Conservation (phyloP, 305 asterid genomes). For the Solanum aculeatissimum region DNA sequence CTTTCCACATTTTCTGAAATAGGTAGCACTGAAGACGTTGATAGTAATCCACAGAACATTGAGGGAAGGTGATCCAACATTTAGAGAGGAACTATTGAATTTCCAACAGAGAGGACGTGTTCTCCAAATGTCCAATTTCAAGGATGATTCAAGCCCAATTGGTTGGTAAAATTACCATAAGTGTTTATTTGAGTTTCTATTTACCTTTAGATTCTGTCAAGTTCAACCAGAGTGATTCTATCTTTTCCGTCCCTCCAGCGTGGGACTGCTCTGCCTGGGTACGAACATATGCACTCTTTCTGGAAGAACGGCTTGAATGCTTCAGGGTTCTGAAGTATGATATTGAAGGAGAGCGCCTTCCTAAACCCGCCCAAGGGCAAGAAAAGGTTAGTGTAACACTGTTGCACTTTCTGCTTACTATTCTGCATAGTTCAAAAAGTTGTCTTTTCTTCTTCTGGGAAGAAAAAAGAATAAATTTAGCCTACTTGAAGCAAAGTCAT, state of each 20-base stretch:
- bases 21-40: conserved; percentile 95
- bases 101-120: conserved; percentile 84
- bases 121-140: conserved; percentile 88
- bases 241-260: conserved; percentile 36
- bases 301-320: conserved; percentile 98
- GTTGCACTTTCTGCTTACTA: background rate
- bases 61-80: conserved; percentile 97
- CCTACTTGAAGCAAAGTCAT: background rate
- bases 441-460: background rate
- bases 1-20: conserved; percentile 7
- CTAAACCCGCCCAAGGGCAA: conserved; percentile 65
- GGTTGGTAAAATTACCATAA: conserved; percentile 31
- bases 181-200: background rate
- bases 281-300: conserved; percentile 80
- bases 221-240: background rate
- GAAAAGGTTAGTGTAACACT: conserved; percentile 51
- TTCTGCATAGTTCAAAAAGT: background rate
- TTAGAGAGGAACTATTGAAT: conserved; percentile 81
- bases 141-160: conserved; percentile 94
- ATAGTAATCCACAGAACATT: conserved; percentile 81
- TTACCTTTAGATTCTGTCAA: background rate
- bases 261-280: conserved; percentile 99
- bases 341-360: conserved; percentile 93
- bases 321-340: conserved; percentile 84
- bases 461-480: background rate